These are phyloP conservation scores for Brassica hybrid DNA, from an alignment of 441 rosid genomes.

Conservation along the genomic window DNA sequence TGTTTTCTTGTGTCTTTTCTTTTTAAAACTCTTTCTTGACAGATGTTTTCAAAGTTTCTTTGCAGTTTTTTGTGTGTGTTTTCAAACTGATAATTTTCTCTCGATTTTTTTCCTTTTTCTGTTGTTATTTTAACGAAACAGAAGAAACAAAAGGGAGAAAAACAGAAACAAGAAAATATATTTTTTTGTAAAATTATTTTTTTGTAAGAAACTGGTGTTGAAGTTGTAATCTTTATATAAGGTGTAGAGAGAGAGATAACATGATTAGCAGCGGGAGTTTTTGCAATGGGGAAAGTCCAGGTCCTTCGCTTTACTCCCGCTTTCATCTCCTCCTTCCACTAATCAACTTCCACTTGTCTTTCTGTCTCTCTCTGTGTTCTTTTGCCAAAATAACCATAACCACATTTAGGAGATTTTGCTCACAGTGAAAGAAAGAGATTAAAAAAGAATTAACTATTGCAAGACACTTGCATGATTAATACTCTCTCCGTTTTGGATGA, in stretches of 20 bases:
- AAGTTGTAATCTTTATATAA: constrained; percentile 11
- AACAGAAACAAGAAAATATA: constrained; percentile 20
- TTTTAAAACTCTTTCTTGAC: constrained; percentile 4
- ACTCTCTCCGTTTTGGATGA: background rate
- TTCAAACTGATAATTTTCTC: constrained; percentile 35
- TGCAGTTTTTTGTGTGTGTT: constrained; percentile 26
- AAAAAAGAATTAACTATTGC: background rate
- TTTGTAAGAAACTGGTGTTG: background rate
- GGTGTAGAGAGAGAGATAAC: background rate
- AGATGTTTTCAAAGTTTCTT: constrained; percentile 16
- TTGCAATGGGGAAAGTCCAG: constrained; percentile 22
- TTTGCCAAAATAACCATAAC: background rate
- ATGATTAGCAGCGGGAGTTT: constrained; percentile 9
- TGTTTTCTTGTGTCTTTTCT: background rate
- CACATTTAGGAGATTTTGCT: background rate
- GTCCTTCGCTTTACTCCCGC: constrained; percentile 36
- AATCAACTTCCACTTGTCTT: constrained; percentile 23
- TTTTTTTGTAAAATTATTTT: constrained; percentile 21
- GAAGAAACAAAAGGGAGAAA: constrained; percentile 38
- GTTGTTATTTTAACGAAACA: constrained; percentile 42
- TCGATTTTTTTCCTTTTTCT: constrained; percentile 36
- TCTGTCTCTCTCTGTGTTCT: background rate
- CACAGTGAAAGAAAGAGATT: background rate
- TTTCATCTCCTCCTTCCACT: constrained; percentile 41
- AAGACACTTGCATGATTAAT: background rate